Evolutionary conservation across 345 rosid species (phyloP), one percentile per base, ranked within the genome.

Genomic region (Toxicodendron radicans): DNA sequence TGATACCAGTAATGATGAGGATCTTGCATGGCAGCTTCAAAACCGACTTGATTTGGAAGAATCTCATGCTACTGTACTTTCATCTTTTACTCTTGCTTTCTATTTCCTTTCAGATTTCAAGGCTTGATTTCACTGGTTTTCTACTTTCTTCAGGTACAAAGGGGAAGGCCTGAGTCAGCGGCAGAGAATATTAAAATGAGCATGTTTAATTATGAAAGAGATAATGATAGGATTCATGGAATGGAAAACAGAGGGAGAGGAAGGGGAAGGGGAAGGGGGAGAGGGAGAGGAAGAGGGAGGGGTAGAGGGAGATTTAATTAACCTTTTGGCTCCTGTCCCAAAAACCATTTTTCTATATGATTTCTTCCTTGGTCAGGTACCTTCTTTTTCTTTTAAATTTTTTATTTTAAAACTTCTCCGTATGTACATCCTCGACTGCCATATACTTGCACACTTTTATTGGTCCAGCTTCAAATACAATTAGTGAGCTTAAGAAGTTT

Each of bases 11-110:
- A 66, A 51, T 2, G 97, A 92, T 76, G 94, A 91, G 82, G 92
- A 90, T 79, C 83, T 95, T 68, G 99, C 97, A 46, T 75, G 92
- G 92, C 87, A 89, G 87, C 91, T 92, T 68, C 97, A 91, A 83
- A 76, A 82, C 75, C 93, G 91, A 82, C 89, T 90, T 60, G 97
- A 92, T 77, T 72, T 90, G 79, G 97, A 87, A 84, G 91, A 92
- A 82, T 84, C 83, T 83, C 74, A 87, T 79, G 97, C 88, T 65
- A 72, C 88, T 74, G 62, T 64, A 41, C 58, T 73, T 57, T 17
- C 73, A 61, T 79, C 67, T 72, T 69, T 69, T 12, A 11, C 66
- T 63, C 48, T 43, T 80, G 43, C 38, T 74, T 61, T 17, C 1
- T 46, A 41, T 13, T 62, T 49, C 5, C 69, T 24, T 24, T 48